phyloP scores from a whole-genome alignment of 2,329 filamentous ascomycete genomes.

The Chaetomiaceae sp. region DNA sequence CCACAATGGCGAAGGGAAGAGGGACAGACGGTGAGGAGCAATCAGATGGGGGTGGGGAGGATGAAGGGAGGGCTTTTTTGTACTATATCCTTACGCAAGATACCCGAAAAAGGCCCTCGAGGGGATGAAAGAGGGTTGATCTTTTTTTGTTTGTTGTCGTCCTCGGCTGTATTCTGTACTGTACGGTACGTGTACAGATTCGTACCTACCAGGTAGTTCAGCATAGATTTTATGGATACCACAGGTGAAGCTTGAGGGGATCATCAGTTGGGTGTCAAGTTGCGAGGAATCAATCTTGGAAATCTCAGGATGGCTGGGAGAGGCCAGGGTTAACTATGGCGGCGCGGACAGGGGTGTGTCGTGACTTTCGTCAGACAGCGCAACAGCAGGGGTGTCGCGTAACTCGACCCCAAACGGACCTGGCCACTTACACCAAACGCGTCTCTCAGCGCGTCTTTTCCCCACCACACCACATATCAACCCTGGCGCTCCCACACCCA shows the following conservation, averaged over 20 bases:
- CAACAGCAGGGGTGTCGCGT: constrained; percentile 14
- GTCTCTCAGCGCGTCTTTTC: constrained; percentile 19
- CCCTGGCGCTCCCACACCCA: constrained; percentile 3
- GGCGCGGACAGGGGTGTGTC: no score
- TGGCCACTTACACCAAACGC: constrained; percentile 17
- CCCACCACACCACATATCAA: constrained; percentile 20
- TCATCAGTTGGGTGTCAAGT: no score
- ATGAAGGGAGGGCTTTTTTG: not conserved
- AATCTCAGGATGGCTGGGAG: not conserved
- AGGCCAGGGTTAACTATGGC: not conserved
- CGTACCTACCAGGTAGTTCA: constrained; percentile 1
- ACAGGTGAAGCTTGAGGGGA: no score
- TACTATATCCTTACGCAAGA: constrained; percentile 28
- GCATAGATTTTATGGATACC: not conserved
- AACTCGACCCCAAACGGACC: not conserved
- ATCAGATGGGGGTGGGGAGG: not conserved
- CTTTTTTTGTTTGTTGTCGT: not conserved
- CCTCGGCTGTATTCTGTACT: not conserved
- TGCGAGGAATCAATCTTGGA: no score
- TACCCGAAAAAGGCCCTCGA: constrained; percentile 27
- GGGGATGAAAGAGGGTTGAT: not conserved
- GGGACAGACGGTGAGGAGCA: constrained; percentile 1
- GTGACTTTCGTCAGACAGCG: no score
- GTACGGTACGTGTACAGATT: not conserved
- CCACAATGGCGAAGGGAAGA: no score